phyloP scores from a whole-genome alignment of 495 filamentous ascomycete species.

The Alectoria sarmentosa region DNA sequence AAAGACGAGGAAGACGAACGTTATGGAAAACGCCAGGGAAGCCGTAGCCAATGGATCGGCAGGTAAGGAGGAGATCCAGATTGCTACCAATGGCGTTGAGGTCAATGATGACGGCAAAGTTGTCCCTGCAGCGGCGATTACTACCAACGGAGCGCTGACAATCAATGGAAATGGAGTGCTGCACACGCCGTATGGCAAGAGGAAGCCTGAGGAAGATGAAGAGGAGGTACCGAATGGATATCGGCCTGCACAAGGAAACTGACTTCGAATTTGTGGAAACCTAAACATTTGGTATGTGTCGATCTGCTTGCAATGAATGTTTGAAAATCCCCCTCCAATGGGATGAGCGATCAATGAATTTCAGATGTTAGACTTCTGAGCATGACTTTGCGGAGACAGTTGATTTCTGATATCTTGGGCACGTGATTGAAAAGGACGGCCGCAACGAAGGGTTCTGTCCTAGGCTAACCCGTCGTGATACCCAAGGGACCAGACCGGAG shows the following conservation, averaged over 20 bases:
- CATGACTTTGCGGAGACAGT: neutral
- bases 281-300: neutral
- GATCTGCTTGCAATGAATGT: neutral
- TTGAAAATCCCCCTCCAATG: neutral
- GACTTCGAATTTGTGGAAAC: conserved; percentile 37
- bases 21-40: conserved; percentile 59
- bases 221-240: conserved; percentile 47
- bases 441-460: neutral
- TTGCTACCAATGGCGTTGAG: conserved; percentile 55
- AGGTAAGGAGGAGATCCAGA: conserved; percentile 52
- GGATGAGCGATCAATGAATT: conserved; percentile 7
- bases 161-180: neutral
- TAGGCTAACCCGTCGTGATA: neutral
- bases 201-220: conserved; percentile 24
- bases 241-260: conserved; percentile 52
- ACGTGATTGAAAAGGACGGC: neutral
- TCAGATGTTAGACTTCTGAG: conserved; percentile 17
- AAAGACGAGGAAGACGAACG: conserved; percentile 64
- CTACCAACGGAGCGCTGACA: conserved; percentile 14
- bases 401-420: conserved; percentile 1
- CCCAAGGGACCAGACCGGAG: neutral
- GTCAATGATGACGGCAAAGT: conserved; percentile 51
- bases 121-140: conserved; percentile 39
- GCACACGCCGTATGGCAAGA: conserved; percentile 5
- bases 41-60: conserved; percentile 61